Base-by-base conservation (phyloP, 805 yeast genomes). In the Nakazawaea laoshanensis region DNA sequence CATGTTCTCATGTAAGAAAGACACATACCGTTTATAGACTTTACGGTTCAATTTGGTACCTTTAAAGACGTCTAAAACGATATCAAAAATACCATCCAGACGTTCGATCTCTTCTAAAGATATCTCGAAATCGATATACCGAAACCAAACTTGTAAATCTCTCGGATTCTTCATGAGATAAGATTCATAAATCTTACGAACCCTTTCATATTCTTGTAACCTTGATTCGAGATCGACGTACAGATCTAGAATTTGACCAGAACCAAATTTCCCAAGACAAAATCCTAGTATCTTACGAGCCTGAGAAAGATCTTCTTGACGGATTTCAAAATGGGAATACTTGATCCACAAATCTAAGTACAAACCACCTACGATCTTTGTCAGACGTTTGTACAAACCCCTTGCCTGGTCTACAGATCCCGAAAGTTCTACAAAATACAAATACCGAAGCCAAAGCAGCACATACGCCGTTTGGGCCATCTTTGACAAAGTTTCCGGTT, bases 191-290 rank as follows among this genome's bases (percentile, higher is more conserved):
- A 92, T 47, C 49, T 60, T 74, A 20, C 97, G 59, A 6, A 80
- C 87, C 22, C 96, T 57, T 39, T 81, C 94, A 63, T 82, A 82
- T 45, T 87, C 92, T 23, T 81, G 82, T 29, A 88, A 51, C 33
- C 63, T 58, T 24, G 59, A 60, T 49, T 89, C 96, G 22, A 87
- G 42, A 2, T 57, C 61, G 29, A 89, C 77, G 53, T 92, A 92
- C 39, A 63, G 63, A 40, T 58, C 60, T 48, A 79, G 75, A 0
- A 84, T 53, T 33, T 10, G 11, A 4, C 71, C 72, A 1, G 55
- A 59, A 0, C 85, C 81, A 27, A 70, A 66, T 29, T 64, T 56
- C 0, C 95, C 96, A 13, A 89, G 61, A 0, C 84, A 70, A 31
- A 67, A 61, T 0, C 96, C 96, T 17, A 85, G 53, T 2, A 81